Evolutionary conservation across 2,329 filamentous ascomycete genomes (phyloP), one percentile per base, ranked within the genome.

Genomic region (Fusarium subtropicale): DNA sequence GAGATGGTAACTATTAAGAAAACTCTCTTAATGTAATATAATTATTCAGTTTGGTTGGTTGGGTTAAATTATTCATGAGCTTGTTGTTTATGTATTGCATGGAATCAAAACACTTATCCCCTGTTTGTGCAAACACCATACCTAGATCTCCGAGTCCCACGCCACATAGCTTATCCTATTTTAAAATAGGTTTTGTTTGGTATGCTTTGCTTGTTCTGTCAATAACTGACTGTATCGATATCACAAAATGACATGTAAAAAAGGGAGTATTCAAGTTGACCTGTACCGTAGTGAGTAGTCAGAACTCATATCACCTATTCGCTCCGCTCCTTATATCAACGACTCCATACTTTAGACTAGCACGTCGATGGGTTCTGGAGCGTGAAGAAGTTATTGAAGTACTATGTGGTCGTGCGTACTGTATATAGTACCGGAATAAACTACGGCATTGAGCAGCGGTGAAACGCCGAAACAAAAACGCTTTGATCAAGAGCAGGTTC

Each of bases 401-500:
- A 20, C n/a, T 20, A 39, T 20, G 36, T 39, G 36, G 20, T 20
- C n/a, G 33, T 39, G 12, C 28, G 34, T 30, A 22, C 34, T 26
- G 31, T 28, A 28, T 30, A 22, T 30, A 22, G 31, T 28, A 28
- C 11, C 16, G 18, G 26, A 20, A 31, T 30, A 42, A 60, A 44
- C 41, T 36, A 28, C n/a, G n/a, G 34, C 33, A 36, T 36, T 18
- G n/a, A 44, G 33, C 6, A 55, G 39, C 46, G 57, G 50, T 47
- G 52, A 65, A 65, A 65, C 46, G n/a, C 18, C 22, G 60, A 65
- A 65, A 65, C 62, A 47, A 47, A 16, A 53, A 60, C 53, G 62
- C 62, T 60, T 65, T 65, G 62, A 60, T 65, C 62, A 65, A 24
- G 20, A n/a, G 34, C 22, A 47, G 41, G 54, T 42, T 53, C 33